Evolutionary conservation across 2,329 filamentous ascomycete species (phyloP).

Genomic region (Daldinia sp.): DNA sequence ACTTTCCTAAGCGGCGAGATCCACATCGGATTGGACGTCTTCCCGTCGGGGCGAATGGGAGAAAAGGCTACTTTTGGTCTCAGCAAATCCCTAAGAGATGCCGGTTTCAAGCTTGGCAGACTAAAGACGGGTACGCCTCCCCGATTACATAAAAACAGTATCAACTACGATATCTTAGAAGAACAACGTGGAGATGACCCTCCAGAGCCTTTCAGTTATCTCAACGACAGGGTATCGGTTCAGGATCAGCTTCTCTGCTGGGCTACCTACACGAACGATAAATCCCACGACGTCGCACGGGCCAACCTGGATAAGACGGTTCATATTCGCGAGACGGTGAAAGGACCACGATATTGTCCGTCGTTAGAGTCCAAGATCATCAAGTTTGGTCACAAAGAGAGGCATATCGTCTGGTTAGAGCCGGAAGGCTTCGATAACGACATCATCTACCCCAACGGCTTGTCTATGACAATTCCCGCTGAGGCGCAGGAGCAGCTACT

Average conservation of each 20-base stretch:
- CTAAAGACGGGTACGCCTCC: conserved; percentile 97
- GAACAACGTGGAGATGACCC: conserved; percentile 83
- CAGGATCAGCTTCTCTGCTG: conserved; percentile 85
- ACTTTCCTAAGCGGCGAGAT: conserved; percentile 97
- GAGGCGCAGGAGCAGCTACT: conserved; percentile 86
- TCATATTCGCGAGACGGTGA: conserved; percentile 94
- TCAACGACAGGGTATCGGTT: conserved; percentile 81
- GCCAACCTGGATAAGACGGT: conserved; percentile 94
- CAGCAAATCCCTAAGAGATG: conserved; percentile 87
- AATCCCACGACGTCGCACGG: conserved; percentile 82
- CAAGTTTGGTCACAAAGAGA: conserved; percentile 80
- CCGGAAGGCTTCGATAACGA: conserved; percentile 93
- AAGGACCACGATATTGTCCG: conserved; percentile 93
- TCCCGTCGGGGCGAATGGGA: conserved; percentile 89
- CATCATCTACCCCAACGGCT: conserved; percentile 93
- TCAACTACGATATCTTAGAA: conserved; percentile 78
- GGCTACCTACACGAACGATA: conserved; percentile 85
- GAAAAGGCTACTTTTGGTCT: conserved; percentile 92
- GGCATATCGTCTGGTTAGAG: conserved; percentile 95
- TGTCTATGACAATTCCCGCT: conserved; percentile 94
- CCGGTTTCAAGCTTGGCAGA: conserved; percentile 87
- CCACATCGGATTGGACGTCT: conserved; percentile 87
- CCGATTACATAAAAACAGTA: conserved; percentile 80
- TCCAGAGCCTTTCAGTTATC: conserved; percentile 88
- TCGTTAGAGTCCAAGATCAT: conserved; percentile 95